Evolutionary conservation across 805 yeast genomes (phyloP), one percentile per base, ranked within the genome.

Genomic region (Clavispora fructus): DNA sequence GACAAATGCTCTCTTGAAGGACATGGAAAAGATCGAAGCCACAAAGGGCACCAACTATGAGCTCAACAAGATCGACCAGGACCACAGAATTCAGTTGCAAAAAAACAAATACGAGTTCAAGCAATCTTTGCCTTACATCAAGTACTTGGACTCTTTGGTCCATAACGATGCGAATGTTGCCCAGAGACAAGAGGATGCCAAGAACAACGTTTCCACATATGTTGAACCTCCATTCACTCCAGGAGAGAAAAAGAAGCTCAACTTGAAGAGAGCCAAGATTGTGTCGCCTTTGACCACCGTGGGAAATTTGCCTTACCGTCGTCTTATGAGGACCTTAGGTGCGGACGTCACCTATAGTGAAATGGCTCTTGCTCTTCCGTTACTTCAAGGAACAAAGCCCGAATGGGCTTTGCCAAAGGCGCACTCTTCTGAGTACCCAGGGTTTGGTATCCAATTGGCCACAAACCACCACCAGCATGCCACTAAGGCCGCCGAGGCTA

Each of bases 351-450:
- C 99, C 0, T 94, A 87, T 62, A 79, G 91, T 35, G 99, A 94
- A 68, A 94, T 94, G 99, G 97, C 98, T 0, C 73, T 94, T 32
- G 71, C 87, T 2, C 69, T 87, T 43, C 97, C 98, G 1, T 69
- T 94, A 44, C 69, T 94, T 25, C 96, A 88, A 62, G 99, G 97
- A 27, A 78, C 85, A 14, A 89, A 89, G 62, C 80, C 95, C 2
- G 99, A 94, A 65, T 94, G 99, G 99, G 99, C 99, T 0, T 73
- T 94, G 40, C 89, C 96, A 17, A 87, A 91, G 58, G 94, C 96
- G 6, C 97, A 94, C 63, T 62, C 68, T 17, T 68, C 81, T 2
- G 99, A 94, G 62, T 74, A 76, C 45, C 95, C 92, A 6, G 94
- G 94, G 0, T 94, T 85, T 65, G 99, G 97, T 43, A 87, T 90